Evolutionary conservation across 495 filamentous ascomycete genomes (phyloP), one percentile per base, ranked within the genome.

Genomic region (Corynascus novoguineensis): DNA sequence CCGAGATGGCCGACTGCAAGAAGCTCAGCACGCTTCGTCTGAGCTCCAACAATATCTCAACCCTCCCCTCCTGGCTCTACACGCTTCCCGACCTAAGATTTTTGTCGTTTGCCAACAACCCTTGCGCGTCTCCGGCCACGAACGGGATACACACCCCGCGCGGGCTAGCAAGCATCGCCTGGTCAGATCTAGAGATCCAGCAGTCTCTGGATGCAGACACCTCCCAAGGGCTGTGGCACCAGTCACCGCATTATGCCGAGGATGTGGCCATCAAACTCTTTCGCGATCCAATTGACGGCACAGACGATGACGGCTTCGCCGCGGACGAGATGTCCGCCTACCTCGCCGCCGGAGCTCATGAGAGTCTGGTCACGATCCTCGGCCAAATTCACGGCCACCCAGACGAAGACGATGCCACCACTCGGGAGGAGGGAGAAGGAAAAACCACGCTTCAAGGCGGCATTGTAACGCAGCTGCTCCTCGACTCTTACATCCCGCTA

Each of bases 181-280:
- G 73, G 74, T 27, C 55, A 9, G 64, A 70, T 19, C 62, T 77
- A 4, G 61, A 69, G 19, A 57, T 75, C 19, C 62, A 72, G 37
- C 40, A 64, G 29, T 55, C 69, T 1, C 66, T 75, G 0, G 69
- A 67, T 9, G 63, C 69, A 27, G 71, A 71, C 19, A 73, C 77
- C 53, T 71, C 63, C 8, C 68, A 65, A 29, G 76, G 62, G 0
- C 40, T 60, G 3, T 74, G 72, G 69, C 61, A 59, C 42, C 67
- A 63, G 10, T 60, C 62, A 14, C 53, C 55, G 5, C 44, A 50
- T 9, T 68, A 62, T 27, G 60, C 58, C 12, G 68, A 71, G 37
- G 66, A 73, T 19, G 74, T 79, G 6, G 74, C 74, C 15, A 64
- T 79, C 60, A 76, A 77, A 51, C 56, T 79, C 11, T 79, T 77